Base-by-base conservation (phyloP, 2,329 filamentous ascomycete genomes). In the Blastomyces gilchristii region DNA sequence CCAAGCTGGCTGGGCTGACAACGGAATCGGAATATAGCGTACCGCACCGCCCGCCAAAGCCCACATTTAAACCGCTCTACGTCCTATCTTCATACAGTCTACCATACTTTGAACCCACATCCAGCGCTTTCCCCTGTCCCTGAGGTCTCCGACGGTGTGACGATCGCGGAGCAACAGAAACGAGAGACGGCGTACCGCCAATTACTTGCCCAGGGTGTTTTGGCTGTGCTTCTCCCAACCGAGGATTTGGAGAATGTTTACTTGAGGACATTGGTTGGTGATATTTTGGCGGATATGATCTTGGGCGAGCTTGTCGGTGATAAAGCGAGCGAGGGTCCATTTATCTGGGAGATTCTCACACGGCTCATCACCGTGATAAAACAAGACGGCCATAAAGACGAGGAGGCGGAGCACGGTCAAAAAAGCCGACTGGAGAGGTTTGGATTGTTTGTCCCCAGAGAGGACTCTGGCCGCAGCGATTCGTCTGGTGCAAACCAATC, bases 161-260 rank as follows among this genome's bases (percentile, higher is more conserved):
- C 81, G 53, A 73, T 81, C 57, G 73, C 80, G 64, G 79, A 84
- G 63, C 91, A 96, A 77, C 79, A 80, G 63, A 83, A 88, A 65
- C 93, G 91, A 70, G 94, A 97, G 78, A 82, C 82, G 34, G 81
- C 85, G 56, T 97, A 97, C 80, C 88, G 93, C 69, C 90, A 96
- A 72, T 80, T 97, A 63, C 81, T 97, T n/a, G 87, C 92, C 18
- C 87, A 92, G 71, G 90, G 88, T 39, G 82, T 91, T 47, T 79
- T 99, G 65, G 87, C 90, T 31, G 81, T 96, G 61, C 82, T 99
- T 18, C 82, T 99, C 25, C 94, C 94, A 11, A 94, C 91, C 18
- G 93, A 97, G 71, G 93, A 97, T 73, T 80, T 97, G 49, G 86
- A 93, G 71, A 97, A 96, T 73, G 85, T 85, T 62, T 96, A 90